phyloP scores from a whole-genome alignment of 208 protist genomes.

The Trypanosoma mega region DNA sequence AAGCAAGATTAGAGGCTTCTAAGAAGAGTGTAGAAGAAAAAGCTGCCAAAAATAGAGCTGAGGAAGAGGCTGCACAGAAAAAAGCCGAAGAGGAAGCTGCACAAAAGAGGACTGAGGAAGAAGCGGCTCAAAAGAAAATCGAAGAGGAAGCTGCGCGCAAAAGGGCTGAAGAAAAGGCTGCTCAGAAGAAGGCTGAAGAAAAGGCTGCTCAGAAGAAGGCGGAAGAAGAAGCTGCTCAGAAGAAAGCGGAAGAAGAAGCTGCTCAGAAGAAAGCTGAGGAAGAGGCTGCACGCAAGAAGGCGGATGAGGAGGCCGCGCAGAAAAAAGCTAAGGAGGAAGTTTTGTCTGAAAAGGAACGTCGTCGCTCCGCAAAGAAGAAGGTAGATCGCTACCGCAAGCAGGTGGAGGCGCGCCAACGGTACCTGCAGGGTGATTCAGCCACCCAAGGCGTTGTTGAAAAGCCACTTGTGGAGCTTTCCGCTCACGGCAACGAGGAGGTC shows the following conservation, averaged over 20 bases:
- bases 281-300: background rate
- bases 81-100: background rate
- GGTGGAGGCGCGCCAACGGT: conserved; percentile 22
- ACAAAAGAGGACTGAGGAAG: background rate
- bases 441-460: conserved; percentile 20
- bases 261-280: background rate
- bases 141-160: conserved; percentile 17
- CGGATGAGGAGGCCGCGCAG: background rate
- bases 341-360: background rate
- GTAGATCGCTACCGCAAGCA: conserved; percentile 47
- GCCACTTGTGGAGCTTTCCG: conserved; percentile 26
- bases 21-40: background rate
- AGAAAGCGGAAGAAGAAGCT: background rate
- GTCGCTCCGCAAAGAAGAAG: conserved; percentile 35
- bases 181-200: background rate
- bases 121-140: background rate
- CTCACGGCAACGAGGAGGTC: background rate
- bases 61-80: conserved; percentile 11
- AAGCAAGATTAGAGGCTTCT: background rate
- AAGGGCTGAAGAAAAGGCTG: conserved; percentile 1
- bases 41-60: conserved; percentile 1
- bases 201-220: background rate
- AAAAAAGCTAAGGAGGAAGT: background rate
- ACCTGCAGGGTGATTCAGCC: conserved; percentile 2
- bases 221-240: background rate